Percentiles rank a stretch among this genome's conserved stretches.
Conservation (phyloP, 2,329 filamentous ascomycete species). For the Plenodomus lindquistii region DNA sequence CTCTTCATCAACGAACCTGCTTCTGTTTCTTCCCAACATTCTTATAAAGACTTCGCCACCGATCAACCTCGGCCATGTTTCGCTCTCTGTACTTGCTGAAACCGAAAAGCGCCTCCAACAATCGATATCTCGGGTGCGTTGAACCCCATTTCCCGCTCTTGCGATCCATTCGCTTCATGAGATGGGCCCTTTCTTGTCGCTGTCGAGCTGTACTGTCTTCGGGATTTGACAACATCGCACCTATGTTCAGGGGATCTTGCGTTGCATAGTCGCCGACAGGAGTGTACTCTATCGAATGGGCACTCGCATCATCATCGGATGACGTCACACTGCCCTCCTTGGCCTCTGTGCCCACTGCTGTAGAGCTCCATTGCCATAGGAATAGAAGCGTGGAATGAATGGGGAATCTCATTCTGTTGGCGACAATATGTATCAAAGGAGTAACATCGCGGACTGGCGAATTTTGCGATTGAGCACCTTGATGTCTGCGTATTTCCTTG, state of each 20-base stretch:
- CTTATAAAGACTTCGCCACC: constrained; percentile 27
- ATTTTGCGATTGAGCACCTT: background rate
- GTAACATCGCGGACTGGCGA: background rate
- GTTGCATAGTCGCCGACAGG: background rate
- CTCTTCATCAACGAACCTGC: constrained; percentile 6
- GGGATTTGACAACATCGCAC: constrained; percentile 8
- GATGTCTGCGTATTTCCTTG: too few relatives aligned
- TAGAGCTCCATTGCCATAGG: background rate
- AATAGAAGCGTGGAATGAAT: constrained; percentile 1
- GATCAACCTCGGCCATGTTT: constrained; percentile 23
- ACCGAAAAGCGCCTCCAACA: constrained; percentile 23
- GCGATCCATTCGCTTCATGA: constrained; percentile 22
- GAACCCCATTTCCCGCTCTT: constrained; percentile 22
- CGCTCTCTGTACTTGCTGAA: constrained; percentile 23
- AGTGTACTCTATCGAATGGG: background rate
- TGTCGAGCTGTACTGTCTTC: constrained; percentile 12
- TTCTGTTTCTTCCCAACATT: constrained; percentile 29
- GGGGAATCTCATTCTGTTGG: background rate
- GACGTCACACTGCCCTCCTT: background rate
- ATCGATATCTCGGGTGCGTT: constrained; percentile 23
- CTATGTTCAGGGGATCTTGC: constrained; percentile 14
- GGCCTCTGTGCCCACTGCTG: background rate
- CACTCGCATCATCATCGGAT: background rate
- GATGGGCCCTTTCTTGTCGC: constrained; percentile 21
- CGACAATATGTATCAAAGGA: background rate